Evolutionary conservation across 805 yeast genomes (phyloP), one percentile per base, ranked within the genome.

Genomic region (Spathaspora hagerdaliae): DNA sequence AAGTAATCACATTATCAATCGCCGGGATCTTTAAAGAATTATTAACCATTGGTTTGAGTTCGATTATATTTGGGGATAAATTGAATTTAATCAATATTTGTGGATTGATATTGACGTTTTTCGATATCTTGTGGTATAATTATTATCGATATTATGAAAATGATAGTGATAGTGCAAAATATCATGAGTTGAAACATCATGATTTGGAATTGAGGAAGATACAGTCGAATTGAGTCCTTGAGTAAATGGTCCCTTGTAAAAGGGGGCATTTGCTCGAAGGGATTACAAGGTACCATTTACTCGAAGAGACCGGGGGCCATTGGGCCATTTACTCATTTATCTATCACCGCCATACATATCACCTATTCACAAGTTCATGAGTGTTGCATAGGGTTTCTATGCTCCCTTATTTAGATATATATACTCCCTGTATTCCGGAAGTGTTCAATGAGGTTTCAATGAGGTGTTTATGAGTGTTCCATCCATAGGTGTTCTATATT

Each of bases 1-100:
- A 88, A 45, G 89, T 94, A 11, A 73, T 91, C 38, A 91, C 99
- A 0, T 67, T 94, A 29, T 83, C 95, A 6, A 80, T 94, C 37
- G 96, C 95, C 0, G 99, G 99, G 1, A 87, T 94, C 13, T 87
- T 92, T 61, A 94, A 94, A 60, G 99, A 94, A 62, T 72, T 94
- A 12, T 69, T 91, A 39, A 94, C 99, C 0, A 89, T 94, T 34
- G 74, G 84, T 1, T 69, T 83, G 4, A 81, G 92, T 46, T 65
- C 77, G 31, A 51, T 88, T 5, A 73, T 91, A 1, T 87, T 89
- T 62, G 84, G 85, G 36, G 99, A 94, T 62, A 63, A 64, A 34
- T 71, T 94, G 42, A 79, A 86, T 7, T 58, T 75, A 14, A 63
- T 87, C 44, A 94, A 94, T 64, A 66, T 80, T 41, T 44, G 85